Percentiles rank a stretch among this genome's conserved stretches.
Conservation (phyloP, 257 asterid species). For the Capsicum pubescens region DNA sequence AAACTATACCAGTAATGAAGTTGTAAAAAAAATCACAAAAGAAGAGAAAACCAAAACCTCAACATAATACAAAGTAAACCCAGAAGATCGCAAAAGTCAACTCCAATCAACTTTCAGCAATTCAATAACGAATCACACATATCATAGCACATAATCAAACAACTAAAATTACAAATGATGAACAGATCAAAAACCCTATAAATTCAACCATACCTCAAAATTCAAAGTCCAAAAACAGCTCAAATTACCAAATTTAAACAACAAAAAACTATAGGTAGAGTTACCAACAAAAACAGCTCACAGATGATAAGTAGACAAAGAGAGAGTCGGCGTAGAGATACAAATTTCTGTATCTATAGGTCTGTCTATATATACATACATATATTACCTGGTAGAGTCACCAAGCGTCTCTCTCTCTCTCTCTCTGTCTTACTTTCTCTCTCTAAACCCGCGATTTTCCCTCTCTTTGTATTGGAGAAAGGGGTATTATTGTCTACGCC, state of each 20-base stretch:
- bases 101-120: conserved; percentile 21
- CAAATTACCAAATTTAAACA: conserved; percentile 5
- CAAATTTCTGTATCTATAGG: conserved; percentile 7
- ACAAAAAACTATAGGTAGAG: neutral
- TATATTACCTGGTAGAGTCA: conserved; percentile 22
- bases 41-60: conserved; percentile 15
- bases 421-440: neutral
- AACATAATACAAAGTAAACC: conserved; percentile 17
- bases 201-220: neutral
- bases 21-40: neutral
- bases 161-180: neutral
- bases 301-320: too few species aligned
- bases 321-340: neutral
- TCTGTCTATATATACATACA: neutral
- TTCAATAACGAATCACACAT: neutral
- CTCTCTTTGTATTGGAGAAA: neutral
- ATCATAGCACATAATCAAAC: neutral
- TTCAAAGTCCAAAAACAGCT: neutral
- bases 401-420: conserved; percentile 14
- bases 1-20: conserved; percentile 16
- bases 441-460: conserved; percentile 27
- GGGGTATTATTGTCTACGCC: too few species aligned
- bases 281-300: too few species aligned
- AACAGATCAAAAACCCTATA: conserved; percentile 19
- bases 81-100: conserved; percentile 25